Percentiles rank a stretch among this genome's conserved stretches.
Evolutionary conservation across 306 rosid genomes (phyloP).

Genomic region (Malus asiatica): DNA sequence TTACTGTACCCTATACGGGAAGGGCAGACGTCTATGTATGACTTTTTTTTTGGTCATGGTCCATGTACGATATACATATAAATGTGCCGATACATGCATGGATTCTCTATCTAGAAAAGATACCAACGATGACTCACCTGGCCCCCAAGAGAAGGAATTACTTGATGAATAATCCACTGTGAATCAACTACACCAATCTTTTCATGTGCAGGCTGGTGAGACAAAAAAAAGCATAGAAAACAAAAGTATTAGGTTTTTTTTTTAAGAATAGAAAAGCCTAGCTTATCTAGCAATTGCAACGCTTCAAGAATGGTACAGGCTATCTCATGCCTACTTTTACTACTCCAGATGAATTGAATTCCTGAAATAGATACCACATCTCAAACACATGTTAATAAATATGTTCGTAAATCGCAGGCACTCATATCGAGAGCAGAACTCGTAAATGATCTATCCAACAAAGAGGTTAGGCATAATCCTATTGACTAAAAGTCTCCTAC

Average conservation of each 20-base stretch:
- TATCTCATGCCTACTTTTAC: not conserved
- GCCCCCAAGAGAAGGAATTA: conserved; percentile 78
- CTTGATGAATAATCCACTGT: conserved; percentile 94
- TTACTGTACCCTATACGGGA: not conserved
- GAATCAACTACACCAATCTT: conserved; percentile 98
- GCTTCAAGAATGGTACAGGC: not conserved
- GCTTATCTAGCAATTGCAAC: not conserved
- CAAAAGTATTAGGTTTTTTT: not conserved
- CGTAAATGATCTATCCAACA: not conserved
- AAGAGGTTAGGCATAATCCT: not conserved
- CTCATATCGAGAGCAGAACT: not conserved
- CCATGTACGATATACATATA: not conserved
- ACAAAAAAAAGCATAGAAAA: conserved; percentile 19
- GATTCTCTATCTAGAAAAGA: not conserved
- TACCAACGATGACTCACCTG: conserved; percentile 52
- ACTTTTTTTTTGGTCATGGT: not conserved
- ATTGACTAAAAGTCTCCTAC: not conserved
- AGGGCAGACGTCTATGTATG: not conserved
- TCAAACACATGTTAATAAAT: not conserved
- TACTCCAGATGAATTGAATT: not conserved
- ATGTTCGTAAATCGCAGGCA: not conserved
- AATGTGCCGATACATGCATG: not conserved
- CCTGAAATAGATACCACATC: not conserved
- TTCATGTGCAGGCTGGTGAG: conserved; percentile 80
- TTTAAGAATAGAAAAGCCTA: not conserved